Percentiles rank a stretch among this genome's conserved stretches.
Conservation (phyloP, 306 rosid species). For the Malus domestica region ASM211411v1 NC_041804.1:12662501-12663000, state of each 20-base stretch:
- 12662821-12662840: conserved; percentile 9
- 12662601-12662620: neutral
- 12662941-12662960: conserved; percentile 7
- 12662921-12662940: conserved; percentile 1
- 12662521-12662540: too few species aligned
- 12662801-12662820: conserved; percentile 35
- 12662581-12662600: neutral
- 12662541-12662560: neutral
- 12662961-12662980: neutral
- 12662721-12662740: neutral
- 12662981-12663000: conserved; percentile 36
- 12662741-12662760: neutral
- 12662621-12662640: neutral
- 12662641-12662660: neutral
- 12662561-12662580: neutral
- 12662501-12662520: too few species aligned
- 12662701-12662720: neutral
- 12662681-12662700: neutral
- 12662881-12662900: conserved; percentile 40
- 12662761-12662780: conserved; percentile 27
- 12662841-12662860: conserved; percentile 26
- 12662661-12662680: neutral
- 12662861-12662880: conserved; percentile 59
- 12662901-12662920: neutral
- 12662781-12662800: conserved; percentile 35